Evolutionary conservation across 2,329 filamentous ascomycete genomes (phyloP).

Genomic region (Ophiostoma piceae): DNA sequence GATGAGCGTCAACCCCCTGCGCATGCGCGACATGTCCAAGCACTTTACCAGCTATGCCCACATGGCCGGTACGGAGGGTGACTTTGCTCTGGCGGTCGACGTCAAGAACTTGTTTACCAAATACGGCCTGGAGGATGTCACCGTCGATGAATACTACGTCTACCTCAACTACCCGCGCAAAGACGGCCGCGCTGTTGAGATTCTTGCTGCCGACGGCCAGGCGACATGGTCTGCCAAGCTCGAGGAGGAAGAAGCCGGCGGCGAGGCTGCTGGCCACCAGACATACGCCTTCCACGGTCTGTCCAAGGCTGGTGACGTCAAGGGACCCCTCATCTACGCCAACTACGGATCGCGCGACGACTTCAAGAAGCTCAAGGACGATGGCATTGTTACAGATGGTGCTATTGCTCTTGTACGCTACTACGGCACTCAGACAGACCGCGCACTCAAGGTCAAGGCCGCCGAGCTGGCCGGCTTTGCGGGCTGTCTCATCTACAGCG

Average conservation of each 20-base stretch:
- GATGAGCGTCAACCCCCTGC: constrained; percentile 61
- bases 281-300: constrained; percentile 82
- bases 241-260: constrained; percentile 71
- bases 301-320: constrained; percentile 80
- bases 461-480: constrained; percentile 80
- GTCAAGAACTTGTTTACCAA: constrained; percentile 70
- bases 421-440: constrained; percentile 66
- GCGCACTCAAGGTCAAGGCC: constrained; percentile 79
- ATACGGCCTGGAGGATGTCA: constrained; percentile 68
- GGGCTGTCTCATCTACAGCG: constrained; percentile 88
- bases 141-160: constrained; percentile 73
- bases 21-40: constrained; percentile 66
- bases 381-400: constrained; percentile 67
- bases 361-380: constrained; percentile 66
- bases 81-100: constrained; percentile 79
- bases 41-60: constrained; percentile 83
- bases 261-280: constrained; percentile 58
- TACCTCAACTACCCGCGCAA: constrained; percentile 86
- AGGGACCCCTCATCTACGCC: constrained; percentile 80
- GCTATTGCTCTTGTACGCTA: constrained; percentile 81
- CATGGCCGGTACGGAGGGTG: constrained; percentile 89
- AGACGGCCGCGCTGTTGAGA: constrained; percentile 72
- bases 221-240: constrained; percentile 71
- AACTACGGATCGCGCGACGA: constrained; percentile 87
- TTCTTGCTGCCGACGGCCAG: constrained; percentile 62